Conservation (phyloP, 495 filamentous ascomycete genomes). For the Penicillium salamii region DNA sequence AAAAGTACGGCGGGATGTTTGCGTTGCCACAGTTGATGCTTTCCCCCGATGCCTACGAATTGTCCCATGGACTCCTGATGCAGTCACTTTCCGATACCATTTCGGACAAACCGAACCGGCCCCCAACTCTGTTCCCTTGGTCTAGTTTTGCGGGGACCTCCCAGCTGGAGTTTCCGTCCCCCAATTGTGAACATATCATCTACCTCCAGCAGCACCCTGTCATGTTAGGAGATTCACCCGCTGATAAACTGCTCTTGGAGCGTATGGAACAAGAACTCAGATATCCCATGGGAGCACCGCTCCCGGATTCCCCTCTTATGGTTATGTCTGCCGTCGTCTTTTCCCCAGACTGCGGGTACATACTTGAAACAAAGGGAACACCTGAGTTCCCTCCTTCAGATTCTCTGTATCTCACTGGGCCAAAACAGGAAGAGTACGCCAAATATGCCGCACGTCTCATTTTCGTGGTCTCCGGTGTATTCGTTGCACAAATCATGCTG, state of each 20-base stretch:
- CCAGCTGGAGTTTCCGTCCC: conserved; percentile 56
- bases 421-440: conserved; percentile 74
- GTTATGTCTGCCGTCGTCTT: conserved; percentile 83
- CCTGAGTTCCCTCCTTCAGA: conserved; percentile 66
- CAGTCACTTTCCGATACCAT: conserved; percentile 67
- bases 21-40: conserved; percentile 79
- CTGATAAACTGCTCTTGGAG: conserved; percentile 47
- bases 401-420: conserved; percentile 65
- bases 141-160: conserved; percentile 56
- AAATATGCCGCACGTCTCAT: conserved; percentile 64
- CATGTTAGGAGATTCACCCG: conserved; percentile 31
- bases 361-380: conserved; percentile 83
- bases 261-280: conserved; percentile 82
- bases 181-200: conserved; percentile 84
- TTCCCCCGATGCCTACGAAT: conserved; percentile 60
- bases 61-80: conserved; percentile 66
- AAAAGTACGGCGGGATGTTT: conserved; percentile 89
- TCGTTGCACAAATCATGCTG: conserved; percentile 69
- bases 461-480: conserved; percentile 59
- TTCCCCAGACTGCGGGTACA: conserved; percentile 90
- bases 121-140: conserved; percentile 57
- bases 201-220: conserved; percentile 79
- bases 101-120: conserved; percentile 51
- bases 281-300: conserved; percentile 76
- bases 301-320: conserved; percentile 63